Evolutionary conservation across 2,329 filamentous ascomycete genomes (phyloP), one percentile per base, ranked within the genome.

Genomic region (Fusarium sp.): DNA sequence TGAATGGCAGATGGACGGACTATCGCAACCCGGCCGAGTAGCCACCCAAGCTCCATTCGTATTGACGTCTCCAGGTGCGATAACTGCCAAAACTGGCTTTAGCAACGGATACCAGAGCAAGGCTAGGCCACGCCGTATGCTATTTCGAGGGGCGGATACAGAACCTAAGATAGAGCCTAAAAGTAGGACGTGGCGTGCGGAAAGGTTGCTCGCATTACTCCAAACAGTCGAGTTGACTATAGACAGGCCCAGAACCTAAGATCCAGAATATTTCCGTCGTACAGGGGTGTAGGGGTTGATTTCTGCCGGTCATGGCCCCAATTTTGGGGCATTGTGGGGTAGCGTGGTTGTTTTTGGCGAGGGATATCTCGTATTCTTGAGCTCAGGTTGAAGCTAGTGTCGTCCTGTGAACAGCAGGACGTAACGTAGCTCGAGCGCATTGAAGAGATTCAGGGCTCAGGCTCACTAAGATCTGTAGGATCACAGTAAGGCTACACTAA

Each of bases 341-440:
- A 70, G 51, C 18, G 39, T 24, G 66, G 58, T 61, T 58, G 61
- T 31, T 69, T 68, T 54, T 69, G 45, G 66, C 24, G 35, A 65
- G 33, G 42, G 42, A 30, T 55, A 64, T 60, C 74, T 75, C 74
- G 72, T 76, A 77, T 77, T 76, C 60, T 57, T 67, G 36, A 16
- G 24, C 50, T 59, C 48, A 55, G 57, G 45, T 42, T 60, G 20
- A 53, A 63, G 42, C 66, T 70, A 70, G 61, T 56, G 63, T 50
- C 68, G 36, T 58, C 42, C 31, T 54, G 68, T 54, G 51, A 45
- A 57, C 36, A 38, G 30, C 31, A 39, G 61, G 26, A 64, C 31
- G 71, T 73, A 73, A 73, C 71, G 70, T 73, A 65, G 54, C 70
- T 54, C 39, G 24, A 57, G 41, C 30, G 41, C 54, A 36, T 57